These are phyloP conservation scores for Penicillium longicatenatum DNA, from an alignment of 495 filamentous ascomycete genomes.

Conservation along the genomic window DNA sequence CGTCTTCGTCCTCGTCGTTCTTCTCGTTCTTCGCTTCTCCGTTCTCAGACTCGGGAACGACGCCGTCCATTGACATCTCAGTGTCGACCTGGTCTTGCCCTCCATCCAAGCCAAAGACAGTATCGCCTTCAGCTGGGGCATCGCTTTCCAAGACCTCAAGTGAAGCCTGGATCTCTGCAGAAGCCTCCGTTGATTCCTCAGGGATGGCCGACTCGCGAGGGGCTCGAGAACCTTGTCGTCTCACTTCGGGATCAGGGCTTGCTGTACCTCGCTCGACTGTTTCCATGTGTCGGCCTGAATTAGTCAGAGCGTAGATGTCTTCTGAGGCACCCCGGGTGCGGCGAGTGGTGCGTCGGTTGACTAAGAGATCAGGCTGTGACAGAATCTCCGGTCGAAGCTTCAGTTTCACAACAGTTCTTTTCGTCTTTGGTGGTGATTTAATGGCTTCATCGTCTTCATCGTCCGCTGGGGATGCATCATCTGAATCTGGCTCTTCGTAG, in stretches of 20 bases:
- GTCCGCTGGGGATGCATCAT: conserved; percentile 16
- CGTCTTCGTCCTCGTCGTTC: conserved; percentile 49
- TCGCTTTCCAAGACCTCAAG: conserved; percentile 47
- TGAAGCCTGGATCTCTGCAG: conserved; percentile 38
- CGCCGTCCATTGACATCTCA: conserved; percentile 44
- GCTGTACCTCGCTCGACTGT: conserved; percentile 60
- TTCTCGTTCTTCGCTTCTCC: conserved; percentile 38
- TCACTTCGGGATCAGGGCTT: conserved; percentile 61
- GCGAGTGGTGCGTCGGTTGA: conserved; percentile 57
- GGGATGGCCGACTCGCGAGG: conserved; percentile 59
- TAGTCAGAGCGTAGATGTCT: conserved; percentile 66
- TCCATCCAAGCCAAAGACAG: conserved; percentile 21
- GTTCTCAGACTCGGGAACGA: conserved; percentile 55
- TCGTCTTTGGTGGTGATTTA: conserved; percentile 31
- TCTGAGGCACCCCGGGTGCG: conserved; percentile 59
- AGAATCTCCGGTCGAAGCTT: conserved; percentile 41
- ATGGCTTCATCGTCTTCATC: conserved; percentile 33
- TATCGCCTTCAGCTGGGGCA: conserved; percentile 37
- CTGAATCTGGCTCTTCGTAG: conserved; percentile 38
- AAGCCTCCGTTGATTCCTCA: conserved; percentile 37
- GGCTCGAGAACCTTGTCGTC: conserved; percentile 57
- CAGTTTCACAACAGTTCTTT: conserved; percentile 43
- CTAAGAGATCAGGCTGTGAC: conserved; percentile 25
- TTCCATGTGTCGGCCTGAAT: conserved; percentile 51
- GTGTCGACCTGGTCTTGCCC: conserved; percentile 33